These are phyloP conservation scores for Psilocybe cyanescens DNA, from an alignment of 768 basidiomycete genomes.

Conservation along the genomic window DNA sequence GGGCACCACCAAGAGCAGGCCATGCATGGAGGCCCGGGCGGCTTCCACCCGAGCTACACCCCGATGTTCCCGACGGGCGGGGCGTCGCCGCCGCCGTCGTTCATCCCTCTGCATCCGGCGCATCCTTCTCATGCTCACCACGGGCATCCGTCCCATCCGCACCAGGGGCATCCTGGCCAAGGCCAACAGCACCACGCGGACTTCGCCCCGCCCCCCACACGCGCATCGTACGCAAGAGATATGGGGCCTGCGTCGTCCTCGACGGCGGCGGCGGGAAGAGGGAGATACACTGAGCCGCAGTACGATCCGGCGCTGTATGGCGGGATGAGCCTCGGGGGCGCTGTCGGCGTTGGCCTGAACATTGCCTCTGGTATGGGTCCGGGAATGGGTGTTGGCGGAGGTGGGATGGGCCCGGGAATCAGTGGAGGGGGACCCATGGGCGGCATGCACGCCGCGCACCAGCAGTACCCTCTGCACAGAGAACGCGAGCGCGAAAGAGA, in stretches of 20 bases:
- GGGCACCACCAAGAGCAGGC: conserved; percentile 1
- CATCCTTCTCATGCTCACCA: background rate
- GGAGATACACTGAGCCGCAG: conserved; percentile 1
- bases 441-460: too few relatives aligned
- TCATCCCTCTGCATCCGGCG: conserved; percentile 15
- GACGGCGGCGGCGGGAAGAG: background rate
- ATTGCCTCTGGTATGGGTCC: background rate
- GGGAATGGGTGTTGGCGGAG: background rate
- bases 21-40: background rate
- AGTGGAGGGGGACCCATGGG: too few relatives aligned
- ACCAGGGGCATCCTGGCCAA: background rate
- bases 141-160: conserved; percentile 2
- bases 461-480: background rate
- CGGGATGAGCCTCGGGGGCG: background rate
- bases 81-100: conserved; percentile 16
- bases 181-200: background rate
- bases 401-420: too few relatives aligned
- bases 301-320: conserved; percentile 5
- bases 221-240: background rate
- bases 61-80: conserved; percentile 19
- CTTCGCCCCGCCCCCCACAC: too few relatives aligned
- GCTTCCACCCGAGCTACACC: conserved; percentile 12
- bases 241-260: background rate
- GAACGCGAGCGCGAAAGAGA: conserved; percentile 1
- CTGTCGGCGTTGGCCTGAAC: too few relatives aligned